Evolutionary conservation across 371 early-diverging fungal genomes (phyloP).

Genomic region (Homolaphlyctis polyrhiza): DNA sequence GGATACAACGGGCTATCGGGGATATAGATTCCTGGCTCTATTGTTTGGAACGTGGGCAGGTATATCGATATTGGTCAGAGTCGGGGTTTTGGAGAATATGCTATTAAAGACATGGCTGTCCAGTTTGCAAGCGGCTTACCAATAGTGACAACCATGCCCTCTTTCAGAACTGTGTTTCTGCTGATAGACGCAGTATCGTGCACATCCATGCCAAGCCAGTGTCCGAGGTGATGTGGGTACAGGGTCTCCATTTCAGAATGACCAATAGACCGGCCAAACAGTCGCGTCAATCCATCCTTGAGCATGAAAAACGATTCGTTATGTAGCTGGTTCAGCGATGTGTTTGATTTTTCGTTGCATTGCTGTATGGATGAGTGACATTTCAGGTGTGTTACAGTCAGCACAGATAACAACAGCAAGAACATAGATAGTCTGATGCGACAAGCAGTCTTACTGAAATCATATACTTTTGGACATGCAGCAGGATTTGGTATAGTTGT

Average conservation of each 20-base stretch:
- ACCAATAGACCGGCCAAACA: conserved; percentile 19
- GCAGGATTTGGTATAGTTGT: conserved; percentile 79
- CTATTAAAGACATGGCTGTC: background rate
- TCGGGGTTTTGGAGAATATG: too few relatives aligned
- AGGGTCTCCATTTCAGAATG: conserved; percentile 42
- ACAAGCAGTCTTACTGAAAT: conserved; percentile 55
- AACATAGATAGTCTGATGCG: background rate
- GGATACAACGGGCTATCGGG: conserved; percentile 70
- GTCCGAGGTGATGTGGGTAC: conserved; percentile 93
- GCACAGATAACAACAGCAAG: background rate
- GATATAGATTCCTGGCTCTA: conserved; percentile 92
- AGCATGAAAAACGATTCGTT: conserved; percentile 28
- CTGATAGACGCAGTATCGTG: conserved; percentile 80
- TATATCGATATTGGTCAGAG: background rate
- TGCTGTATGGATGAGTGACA: conserved; percentile 22
- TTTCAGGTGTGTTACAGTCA: background rate
- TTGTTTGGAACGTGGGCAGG: background rate
- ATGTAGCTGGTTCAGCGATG: conserved; percentile 82
- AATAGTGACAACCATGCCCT: conserved; percentile 90
- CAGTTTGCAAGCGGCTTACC: conserved; percentile 27
- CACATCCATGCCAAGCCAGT: conserved; percentile 92
- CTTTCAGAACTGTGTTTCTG: conserved; percentile 62
- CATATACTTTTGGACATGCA: conserved; percentile 78
- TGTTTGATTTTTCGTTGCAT: conserved; percentile 63
- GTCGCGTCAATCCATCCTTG: conserved; percentile 17